A percentile compares a stretch with the other conserved stretches of the same genome.
These are phyloP conservation scores for Capronia coronata DNA, from an alignment of 2,329 filamentous ascomycete species.

Conservation along the genomic window DNA sequence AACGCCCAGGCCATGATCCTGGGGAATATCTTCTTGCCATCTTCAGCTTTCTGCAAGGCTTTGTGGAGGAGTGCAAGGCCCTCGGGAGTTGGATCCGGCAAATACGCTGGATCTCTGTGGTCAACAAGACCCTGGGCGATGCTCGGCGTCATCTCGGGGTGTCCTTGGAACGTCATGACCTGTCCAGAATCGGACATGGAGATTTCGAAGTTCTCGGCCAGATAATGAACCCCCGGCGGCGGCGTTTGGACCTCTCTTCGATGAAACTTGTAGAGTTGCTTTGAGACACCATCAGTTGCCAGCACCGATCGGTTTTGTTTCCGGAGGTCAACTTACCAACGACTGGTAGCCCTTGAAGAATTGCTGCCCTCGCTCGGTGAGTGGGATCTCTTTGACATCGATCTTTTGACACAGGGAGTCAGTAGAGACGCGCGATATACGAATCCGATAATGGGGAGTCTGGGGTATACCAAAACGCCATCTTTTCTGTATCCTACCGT, in stretches of 20 bases:
- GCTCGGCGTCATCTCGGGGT: slow-evolving; percentile 38
- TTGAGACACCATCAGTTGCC: slow-evolving; percentile 19
- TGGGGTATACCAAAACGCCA: slow-evolving; percentile 1
- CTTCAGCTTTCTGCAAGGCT: not conserved
- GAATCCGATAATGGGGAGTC: not conserved
- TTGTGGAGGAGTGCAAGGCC: slow-evolving; percentile 1
- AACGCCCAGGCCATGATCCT: slow-evolving; percentile 7
- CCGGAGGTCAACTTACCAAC: slow-evolving; percentile 5
- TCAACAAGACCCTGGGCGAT: slow-evolving; percentile 4
- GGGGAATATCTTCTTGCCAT: slow-evolving; percentile 5
- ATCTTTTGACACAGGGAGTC: too few relatives aligned
- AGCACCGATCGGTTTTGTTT: not conserved
- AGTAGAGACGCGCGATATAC: too few relatives aligned
- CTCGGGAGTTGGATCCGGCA: slow-evolving; percentile 3
- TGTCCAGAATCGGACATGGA: slow-evolving; percentile 38
- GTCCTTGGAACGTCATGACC: slow-evolving; percentile 43
- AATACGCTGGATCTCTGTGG: not conserved
- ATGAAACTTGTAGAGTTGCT: slow-evolving; percentile 38
- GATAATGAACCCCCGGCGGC: slow-evolving; percentile 33
- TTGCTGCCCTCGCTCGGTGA: slow-evolving; percentile 36
- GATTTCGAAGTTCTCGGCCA: slow-evolving; percentile 37
- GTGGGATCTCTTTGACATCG: slow-evolving; percentile 25
- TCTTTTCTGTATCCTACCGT: slow-evolving; percentile 2
- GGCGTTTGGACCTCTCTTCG: slow-evolving; percentile 36
- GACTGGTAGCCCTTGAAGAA: slow-evolving; percentile 34